Conservation (phyloP, 2,329 filamentous ascomycete species). For the Didymella segeticola region DNA sequence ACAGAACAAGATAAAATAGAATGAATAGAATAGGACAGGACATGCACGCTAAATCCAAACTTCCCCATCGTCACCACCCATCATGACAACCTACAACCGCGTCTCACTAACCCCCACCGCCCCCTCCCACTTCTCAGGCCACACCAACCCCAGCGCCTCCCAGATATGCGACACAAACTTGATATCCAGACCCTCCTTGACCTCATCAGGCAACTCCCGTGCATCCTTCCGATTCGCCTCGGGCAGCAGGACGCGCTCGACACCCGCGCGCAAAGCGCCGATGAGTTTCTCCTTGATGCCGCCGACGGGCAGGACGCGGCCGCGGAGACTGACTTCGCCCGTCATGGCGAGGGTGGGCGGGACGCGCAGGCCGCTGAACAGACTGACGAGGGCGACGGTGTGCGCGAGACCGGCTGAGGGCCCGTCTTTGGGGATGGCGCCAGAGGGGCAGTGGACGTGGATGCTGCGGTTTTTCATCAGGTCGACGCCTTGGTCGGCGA, state of each 20-base stretch:
- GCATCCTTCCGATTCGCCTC: conserved; percentile 90
- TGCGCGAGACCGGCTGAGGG: conserved; percentile 86
- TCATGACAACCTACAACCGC: conserved; percentile 65
- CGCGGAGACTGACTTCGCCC: conserved; percentile 77
- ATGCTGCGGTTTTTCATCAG: conserved; percentile 96
- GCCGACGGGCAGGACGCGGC: conserved; percentile 90
- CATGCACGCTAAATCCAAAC: too few species aligned
- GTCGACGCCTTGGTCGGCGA: conserved; percentile 81
- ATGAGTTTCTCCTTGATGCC: conserved; percentile 99
- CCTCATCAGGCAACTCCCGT: conserved; percentile 88
- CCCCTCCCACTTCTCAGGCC: conserved; percentile 85
- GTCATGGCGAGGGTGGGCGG: conserved; percentile 97
- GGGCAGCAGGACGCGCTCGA: conserved; percentile 91
- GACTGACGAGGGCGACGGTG: conserved; percentile 87
- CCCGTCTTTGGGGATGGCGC: conserved; percentile 94
- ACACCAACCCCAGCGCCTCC: conserved; percentile 89
- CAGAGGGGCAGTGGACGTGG: conserved; percentile 94
- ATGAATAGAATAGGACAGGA: too few species aligned
- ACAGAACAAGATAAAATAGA: too few species aligned
- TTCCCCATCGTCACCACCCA: background rate
- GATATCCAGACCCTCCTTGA: conserved; percentile 85
- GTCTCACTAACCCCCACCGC: conserved; percentile 73
- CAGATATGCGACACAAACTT: conserved; percentile 92
- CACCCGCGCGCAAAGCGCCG: conserved; percentile 87
- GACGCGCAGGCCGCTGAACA: conserved; percentile 86